Percentiles rank a stretch among this genome's conserved stretches.
Conservation (phyloP, 345 rosid species). For the Carallia brachiata region DNA sequence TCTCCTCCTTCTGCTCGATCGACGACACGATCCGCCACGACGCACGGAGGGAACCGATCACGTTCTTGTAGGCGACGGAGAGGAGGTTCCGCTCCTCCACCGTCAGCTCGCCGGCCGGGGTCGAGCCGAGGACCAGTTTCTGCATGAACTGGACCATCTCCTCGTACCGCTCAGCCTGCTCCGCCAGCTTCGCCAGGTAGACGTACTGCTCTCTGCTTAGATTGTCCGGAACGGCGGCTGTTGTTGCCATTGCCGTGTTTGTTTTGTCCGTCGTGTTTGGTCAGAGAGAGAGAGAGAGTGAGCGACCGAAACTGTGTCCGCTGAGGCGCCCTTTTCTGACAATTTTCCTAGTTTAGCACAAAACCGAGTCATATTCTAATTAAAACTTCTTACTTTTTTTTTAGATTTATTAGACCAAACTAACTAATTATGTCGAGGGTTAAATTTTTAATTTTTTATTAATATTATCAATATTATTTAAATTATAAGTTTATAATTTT, state of each 20-base stretch:
- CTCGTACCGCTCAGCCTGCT: constrained; percentile 39
- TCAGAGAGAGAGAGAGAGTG: neutral
- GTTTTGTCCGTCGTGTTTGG: neutral
- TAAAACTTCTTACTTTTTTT: too few species aligned
- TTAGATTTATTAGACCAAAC: too few species aligned
- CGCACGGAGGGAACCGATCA: constrained; percentile 38
- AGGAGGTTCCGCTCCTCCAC: constrained; percentile 41
- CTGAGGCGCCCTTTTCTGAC: neutral
- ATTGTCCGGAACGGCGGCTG: neutral
- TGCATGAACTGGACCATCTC: constrained; percentile 40
- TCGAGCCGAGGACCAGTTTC: constrained; percentile 24
- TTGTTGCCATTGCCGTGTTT: neutral
- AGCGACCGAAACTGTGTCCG: neutral
- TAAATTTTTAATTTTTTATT: too few species aligned
- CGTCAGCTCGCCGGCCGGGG: constrained; percentile 24
- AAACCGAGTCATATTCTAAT: too few species aligned
- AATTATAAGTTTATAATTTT: too few species aligned
- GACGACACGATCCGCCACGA: constrained; percentile 38
- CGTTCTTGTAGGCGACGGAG: constrained; percentile 42
- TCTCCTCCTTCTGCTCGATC: constrained; percentile 29
- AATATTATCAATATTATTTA: too few species aligned
- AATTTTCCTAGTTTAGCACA: too few species aligned
- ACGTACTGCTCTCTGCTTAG: constrained; percentile 12
- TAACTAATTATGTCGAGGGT: too few species aligned
- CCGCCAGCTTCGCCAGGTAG: constrained; percentile 35